Evolutionary conservation across 208 protist species (phyloP).

Genomic region (Wallacemonas collosoma): DNA sequence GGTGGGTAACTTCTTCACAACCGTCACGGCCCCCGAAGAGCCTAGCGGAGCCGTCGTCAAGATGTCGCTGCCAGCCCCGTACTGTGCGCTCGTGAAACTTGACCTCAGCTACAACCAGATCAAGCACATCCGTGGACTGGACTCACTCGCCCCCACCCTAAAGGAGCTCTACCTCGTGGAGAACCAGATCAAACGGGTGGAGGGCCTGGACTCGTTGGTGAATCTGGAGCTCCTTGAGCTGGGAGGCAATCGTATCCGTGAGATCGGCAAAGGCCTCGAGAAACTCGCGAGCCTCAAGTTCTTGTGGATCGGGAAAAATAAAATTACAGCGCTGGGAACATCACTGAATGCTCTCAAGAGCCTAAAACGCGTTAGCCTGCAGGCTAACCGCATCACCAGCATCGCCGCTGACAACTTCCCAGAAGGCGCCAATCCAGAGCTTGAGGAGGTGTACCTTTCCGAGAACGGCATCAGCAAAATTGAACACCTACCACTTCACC

Average conservation of each 20-base stretch:
- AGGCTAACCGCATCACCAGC: constrained; percentile 84
- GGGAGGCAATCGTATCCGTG: constrained; percentile 86
- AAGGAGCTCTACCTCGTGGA: constrained; percentile 91
- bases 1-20: constrained; percentile 75
- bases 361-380: constrained; percentile 76
- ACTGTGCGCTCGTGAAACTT: constrained; percentile 67
- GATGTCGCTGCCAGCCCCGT: constrained; percentile 36
- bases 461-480: constrained; percentile 83
- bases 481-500: constrained; percentile 62
- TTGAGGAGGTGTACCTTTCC: constrained; percentile 82
- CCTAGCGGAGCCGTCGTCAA: constrained; percentile 20
- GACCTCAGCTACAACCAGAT: constrained; percentile 94
- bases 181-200: constrained; percentile 92
- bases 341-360: constrained; percentile 54
- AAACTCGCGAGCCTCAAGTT: constrained; percentile 69
- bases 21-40: constrained; percentile 30
- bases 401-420: constrained; percentile 73
- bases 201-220: constrained; percentile 76
- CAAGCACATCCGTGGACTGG: constrained; percentile 67
- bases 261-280: constrained; percentile 71
- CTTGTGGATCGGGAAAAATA: constrained; percentile 93
- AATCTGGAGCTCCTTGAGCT: constrained; percentile 88
- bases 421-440: constrained; percentile 46
- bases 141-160: constrained; percentile 65
- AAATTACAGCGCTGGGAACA: constrained; percentile 74